These are phyloP conservation scores for Moricandia moricandioides DNA, from an alignment of 345 rosid species.

Conservation along the genomic window DNA sequence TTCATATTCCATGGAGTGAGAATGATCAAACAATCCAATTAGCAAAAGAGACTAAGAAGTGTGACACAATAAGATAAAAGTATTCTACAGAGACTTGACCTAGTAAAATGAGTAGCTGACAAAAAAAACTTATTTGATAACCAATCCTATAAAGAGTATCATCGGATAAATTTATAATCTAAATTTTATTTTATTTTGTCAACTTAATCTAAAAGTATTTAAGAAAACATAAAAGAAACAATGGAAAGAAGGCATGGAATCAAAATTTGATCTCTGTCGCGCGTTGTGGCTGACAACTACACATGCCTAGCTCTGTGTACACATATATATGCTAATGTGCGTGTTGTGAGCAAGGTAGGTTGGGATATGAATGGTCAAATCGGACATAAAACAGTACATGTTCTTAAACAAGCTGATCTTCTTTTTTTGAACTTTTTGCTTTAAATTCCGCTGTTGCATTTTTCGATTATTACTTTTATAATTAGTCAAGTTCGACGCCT, in stretches of 20 bases:
- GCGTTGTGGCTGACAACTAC: slow-evolving; percentile 26
- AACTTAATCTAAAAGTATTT: background rate
- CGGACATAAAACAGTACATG: slow-evolving; percentile 18
- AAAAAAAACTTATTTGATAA: background rate
- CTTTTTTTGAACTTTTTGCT: background rate
- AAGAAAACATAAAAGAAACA: background rate
- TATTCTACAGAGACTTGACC: too few relatives aligned
- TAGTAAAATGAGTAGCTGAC: too few relatives aligned
- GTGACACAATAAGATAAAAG: too few relatives aligned
- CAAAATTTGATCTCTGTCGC: slow-evolving; percentile 21
- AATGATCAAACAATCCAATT: too few relatives aligned
- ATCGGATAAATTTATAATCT: background rate
- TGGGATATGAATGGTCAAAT: slow-evolving; percentile 36
- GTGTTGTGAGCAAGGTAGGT: slow-evolving; percentile 13
- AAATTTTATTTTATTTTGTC: too few relatives aligned
- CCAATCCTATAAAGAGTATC: background rate
- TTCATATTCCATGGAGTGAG: too few relatives aligned
- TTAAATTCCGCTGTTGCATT: slow-evolving; percentile 1
- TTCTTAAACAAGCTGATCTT: slow-evolving; percentile 21
- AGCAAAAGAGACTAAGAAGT: too few relatives aligned
- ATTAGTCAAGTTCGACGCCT: slow-evolving; percentile 30
- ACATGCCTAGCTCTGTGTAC: slow-evolving; percentile 29
- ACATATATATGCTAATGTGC: background rate
- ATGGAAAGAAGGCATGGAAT: background rate
- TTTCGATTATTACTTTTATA: slow-evolving; percentile 3